Evolutionary conservation across 176 grass and related monocot genomes (phyloP), one percentile per base, ranked within the genome.

Genomic region (Paspalum notatum): DNA sequence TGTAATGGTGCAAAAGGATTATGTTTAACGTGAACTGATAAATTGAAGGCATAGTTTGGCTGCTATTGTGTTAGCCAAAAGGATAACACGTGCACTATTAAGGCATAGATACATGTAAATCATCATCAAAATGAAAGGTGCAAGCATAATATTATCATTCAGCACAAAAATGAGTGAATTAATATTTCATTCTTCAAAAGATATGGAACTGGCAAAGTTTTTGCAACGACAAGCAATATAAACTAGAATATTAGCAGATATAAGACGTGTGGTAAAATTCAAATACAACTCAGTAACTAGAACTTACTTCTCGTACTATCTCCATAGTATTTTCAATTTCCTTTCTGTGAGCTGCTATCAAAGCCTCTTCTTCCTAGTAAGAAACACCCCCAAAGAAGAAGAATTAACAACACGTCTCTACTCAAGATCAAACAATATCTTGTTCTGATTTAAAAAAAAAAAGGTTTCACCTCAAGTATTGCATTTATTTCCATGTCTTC

Each of bases 321-420:
- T 99, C 97, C 97, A 99, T 99, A 41, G 97, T 99, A 83, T 91
- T 99, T 81, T 99, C 97, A 59, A 99, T 99, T 91, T 99, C 97
- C 83, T 93, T 99, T 87, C 97, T 93, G 76, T 99, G 97, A 71
- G 97, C 91, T 70, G 93, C 93, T 84, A 99, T 95, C 26, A 99
- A 76, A 22, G 91, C 93, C 80, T 99, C 93, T 84, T 99, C 93
- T 91, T 97, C 95, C 95, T 32, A 32, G 32, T 99, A 50, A 85
- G 55, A 87, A 41, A 62, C 77, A 75, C 47, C 13, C 13, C 39
- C 32, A 32, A 44, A 16, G 43, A 17, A 83, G 45, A 86, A 80
- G 71, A 66, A 16, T 61, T 52, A 6, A 56, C 5, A 60, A 75
- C 75, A 85, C 25, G 43, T 44, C 61, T 68, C 56, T 47, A 65